Conservation (phyloP, 2,329 filamentous ascomycete genomes). For the Dactylellina parvicollis region DNA sequence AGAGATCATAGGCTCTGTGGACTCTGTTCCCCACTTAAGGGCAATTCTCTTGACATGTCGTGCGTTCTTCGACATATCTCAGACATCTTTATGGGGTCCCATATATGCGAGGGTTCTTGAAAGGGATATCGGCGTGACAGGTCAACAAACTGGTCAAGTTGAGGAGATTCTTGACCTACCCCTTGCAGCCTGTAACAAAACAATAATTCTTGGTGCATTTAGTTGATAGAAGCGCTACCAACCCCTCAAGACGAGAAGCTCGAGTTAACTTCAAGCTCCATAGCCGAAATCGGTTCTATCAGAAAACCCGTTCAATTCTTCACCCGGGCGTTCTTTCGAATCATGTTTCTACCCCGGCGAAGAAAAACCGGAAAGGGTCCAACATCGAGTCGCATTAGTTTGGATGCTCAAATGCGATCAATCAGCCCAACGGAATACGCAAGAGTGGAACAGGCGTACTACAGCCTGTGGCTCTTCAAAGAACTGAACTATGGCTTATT, state of each 20-base stretch:
- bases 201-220: not conserved
- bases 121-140: conserved; percentile 11
- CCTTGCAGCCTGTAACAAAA: not conserved
- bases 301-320: conserved; percentile 19
- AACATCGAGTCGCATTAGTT: not conserved
- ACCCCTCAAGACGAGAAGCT: conserved; percentile 13
- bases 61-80: conserved; percentile 26
- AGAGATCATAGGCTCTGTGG: conserved; percentile 8
- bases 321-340: conserved; percentile 23
- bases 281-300: conserved; percentile 18
- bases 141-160: conserved; percentile 16
- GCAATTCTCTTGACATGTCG: conserved; percentile 25
- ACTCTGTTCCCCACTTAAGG: conserved; percentile 9
- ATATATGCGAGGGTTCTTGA: conserved; percentile 26
- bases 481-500: conserved; percentile 20
- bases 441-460: conserved; percentile 41
- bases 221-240: conserved; percentile 21
- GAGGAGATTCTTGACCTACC: conserved; percentile 23
- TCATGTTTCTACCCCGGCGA: conserved; percentile 2
- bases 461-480: conserved; percentile 31
- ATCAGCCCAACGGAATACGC: conserved; percentile 22
- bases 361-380: not conserved
- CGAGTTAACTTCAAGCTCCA: not conserved
- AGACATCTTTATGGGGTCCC: conserved; percentile 15
- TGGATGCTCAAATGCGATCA: conserved; percentile 8